A percentile compares a stretch with the other conserved stretches of the same genome.
These are phyloP conservation scores for Fusarium bulbicola DNA, from an alignment of 2,329 filamentous ascomycete genomes.

Conservation along the genomic window DNA sequence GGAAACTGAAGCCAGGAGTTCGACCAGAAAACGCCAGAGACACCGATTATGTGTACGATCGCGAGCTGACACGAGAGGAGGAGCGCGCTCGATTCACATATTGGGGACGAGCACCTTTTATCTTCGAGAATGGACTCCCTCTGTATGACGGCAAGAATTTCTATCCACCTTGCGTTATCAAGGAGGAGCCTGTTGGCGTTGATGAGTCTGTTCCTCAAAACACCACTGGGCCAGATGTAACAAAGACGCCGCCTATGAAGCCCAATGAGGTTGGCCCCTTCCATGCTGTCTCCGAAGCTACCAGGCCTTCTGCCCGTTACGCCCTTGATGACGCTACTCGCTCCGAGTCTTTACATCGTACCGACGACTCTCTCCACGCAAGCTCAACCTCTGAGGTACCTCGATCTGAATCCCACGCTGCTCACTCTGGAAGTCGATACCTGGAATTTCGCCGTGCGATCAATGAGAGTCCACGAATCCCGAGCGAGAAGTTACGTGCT, in stretches of 20 bases:
- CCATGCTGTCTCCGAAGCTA: constrained; percentile 16
- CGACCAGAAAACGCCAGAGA: constrained; percentile 53
- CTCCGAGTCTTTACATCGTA: constrained; percentile 45
- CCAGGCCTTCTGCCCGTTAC: constrained; percentile 29
- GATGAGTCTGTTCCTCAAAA: background rate
- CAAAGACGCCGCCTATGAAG: background rate
- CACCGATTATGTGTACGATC: constrained; percentile 63
- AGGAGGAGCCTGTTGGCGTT: constrained; percentile 41
- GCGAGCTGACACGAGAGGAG: constrained; percentile 68
- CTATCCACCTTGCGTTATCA: constrained; percentile 65
- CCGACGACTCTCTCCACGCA: constrained; percentile 33
- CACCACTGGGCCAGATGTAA: background rate
- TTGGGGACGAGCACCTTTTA: constrained; percentile 65
- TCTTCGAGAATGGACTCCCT: constrained; percentile 62
- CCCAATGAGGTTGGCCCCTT: constrained; percentile 30
- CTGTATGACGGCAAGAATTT: constrained; percentile 74
- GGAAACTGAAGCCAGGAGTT: constrained; percentile 57
- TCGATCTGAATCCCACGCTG: constrained; percentile 36
- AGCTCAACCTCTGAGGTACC: constrained; percentile 34
- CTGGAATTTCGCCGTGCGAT: constrained; percentile 40
- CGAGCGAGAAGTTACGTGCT: constrained; percentile 12
- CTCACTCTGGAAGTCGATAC: constrained; percentile 40
- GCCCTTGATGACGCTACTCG: constrained; percentile 44
- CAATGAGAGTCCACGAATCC: constrained; percentile 18
- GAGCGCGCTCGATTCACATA: constrained; percentile 67